A percentile compares a stretch with the other conserved stretches of the same genome.
Evolutionary conservation across 1,284 basidiomycete species (phyloP).

Genomic region (Omphalotus olearius): DNA sequence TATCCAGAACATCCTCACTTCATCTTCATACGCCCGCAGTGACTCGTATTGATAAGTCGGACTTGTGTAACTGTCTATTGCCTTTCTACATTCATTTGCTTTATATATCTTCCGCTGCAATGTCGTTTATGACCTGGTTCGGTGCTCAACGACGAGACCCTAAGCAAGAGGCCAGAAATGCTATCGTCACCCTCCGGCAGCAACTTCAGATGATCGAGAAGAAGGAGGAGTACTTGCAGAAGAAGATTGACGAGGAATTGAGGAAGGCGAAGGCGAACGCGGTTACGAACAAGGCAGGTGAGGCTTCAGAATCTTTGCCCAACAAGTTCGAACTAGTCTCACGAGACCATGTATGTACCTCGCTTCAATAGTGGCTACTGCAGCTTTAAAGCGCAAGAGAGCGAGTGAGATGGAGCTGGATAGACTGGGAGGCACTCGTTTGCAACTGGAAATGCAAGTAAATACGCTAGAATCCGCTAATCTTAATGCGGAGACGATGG

Average conservation of each 20-base stretch:
- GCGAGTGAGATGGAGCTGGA: conserved; percentile 87
- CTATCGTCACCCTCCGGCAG: conserved; percentile 83
- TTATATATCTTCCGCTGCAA: conserved; percentile 40
- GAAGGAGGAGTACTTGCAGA: conserved; percentile 96
- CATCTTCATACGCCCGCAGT: conserved; percentile 13
- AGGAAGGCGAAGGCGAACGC: conserved; percentile 93
- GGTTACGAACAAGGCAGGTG: conserved; percentile 91
- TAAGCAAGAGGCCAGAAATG: conserved; percentile 77
- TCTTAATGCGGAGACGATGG: conserved; percentile 97
- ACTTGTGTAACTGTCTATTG: background rate
- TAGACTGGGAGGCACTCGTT: conserved; percentile 78
- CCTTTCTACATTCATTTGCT: background rate
- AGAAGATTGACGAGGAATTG: conserved; percentile 95
- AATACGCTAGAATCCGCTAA: conserved; percentile 98
- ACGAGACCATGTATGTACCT: background rate
- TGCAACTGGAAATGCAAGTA: conserved; percentile 96
- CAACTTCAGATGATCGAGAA: conserved; percentile 97
- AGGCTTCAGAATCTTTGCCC: conserved; percentile 26
- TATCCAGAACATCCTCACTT: conserved; percentile 19
- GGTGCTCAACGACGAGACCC: conserved; percentile 74
- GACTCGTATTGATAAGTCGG: background rate
- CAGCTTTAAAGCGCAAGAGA: conserved; percentile 96
- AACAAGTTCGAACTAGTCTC: background rate
- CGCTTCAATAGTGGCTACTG: conserved; percentile 63
- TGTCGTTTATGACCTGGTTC: conserved; percentile 90